Percentiles rank a stretch among this genome's conserved stretches.
Conservation (phyloP, 768 basidiomycete genomes). For the Naganishia randhawae region DNA sequence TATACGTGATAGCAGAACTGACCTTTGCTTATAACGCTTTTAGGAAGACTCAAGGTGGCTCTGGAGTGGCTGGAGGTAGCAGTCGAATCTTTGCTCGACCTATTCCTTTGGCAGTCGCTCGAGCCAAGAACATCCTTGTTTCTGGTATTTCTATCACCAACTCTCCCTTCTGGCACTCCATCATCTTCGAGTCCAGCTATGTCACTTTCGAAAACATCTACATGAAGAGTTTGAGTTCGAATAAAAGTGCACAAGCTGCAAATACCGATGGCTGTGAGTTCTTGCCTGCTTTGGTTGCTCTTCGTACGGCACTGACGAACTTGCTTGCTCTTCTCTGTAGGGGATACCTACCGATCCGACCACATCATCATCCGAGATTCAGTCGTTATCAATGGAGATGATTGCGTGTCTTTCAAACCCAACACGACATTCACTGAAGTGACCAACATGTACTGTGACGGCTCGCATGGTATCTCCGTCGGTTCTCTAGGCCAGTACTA, state of each 20-base stretch:
- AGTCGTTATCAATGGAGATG: conserved; percentile 54
- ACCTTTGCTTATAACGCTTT: conserved; percentile 44
- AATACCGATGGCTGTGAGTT: conserved; percentile 54
- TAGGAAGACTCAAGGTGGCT: conserved; percentile 30
- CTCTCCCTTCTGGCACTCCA: conserved; percentile 28
- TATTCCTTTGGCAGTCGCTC: conserved; percentile 59
- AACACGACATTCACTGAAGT: conserved; percentile 62
- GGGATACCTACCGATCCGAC: conserved; percentile 61
- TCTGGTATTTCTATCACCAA: conserved; percentile 42
- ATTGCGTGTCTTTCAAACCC: conserved; percentile 57
- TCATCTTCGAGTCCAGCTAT: conserved; percentile 38
- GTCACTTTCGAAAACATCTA: conserved; percentile 54
- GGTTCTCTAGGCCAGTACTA: conserved; percentile 61
- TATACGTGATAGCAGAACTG: conserved; percentile 22
- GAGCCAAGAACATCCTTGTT: conserved; percentile 57
- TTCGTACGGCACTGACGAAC: neutral
- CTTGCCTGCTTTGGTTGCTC: neutral
- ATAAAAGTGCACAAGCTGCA: conserved; percentile 33
- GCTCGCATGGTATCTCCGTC: conserved; percentile 58
- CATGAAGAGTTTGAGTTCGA: conserved; percentile 35
- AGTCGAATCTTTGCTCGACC: conserved; percentile 56
- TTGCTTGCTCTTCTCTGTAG: conserved; percentile 35
- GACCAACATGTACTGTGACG: conserved; percentile 59
- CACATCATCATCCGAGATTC: conserved; percentile 51
- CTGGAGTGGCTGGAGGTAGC: conserved; percentile 54